Evolutionary conservation across 768 basidiomycete species (phyloP), one percentile per base, ranked within the genome.

Genomic region (Collybia mongolica): DNA sequence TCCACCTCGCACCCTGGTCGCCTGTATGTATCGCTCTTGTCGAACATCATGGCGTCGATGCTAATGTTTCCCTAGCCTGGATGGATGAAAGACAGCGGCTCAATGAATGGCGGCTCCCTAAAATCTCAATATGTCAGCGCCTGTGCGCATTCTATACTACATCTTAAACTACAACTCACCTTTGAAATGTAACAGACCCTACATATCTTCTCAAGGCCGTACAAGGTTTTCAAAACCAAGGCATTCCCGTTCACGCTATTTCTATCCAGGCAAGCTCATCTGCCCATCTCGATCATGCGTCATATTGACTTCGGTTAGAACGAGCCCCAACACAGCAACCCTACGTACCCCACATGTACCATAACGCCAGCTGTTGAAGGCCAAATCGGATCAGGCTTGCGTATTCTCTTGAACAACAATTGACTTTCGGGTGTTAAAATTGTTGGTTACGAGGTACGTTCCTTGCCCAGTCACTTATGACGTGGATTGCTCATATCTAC

Each of bases 71-170:
- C 52, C 37, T 49, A 89, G 86, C 88, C 89, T 11, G 84, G 70
- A 3, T 91, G 89, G 88, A 88, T 89, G 86, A 90, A 90, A 65
- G 71, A 68, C 42, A 81, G 75, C 49, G 75, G 74, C 3, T 78
- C 79, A 0, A 88, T 88, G 83, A 72, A 81, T 22, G 88, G 88
- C 1, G 87, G 86, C 26, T 78, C 75, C 9, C 63, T 90, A 45
- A 56, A 72, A 24, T 74, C 79, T 0, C 66, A 71, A 39, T 82
- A 80, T 49, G 65, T 77, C 35, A 62, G 60, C 35, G 61, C 67
- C 0, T 83, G 82, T 87, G 53, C 51, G 82, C 45, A 6, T 11
- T 22, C 22, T 40, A 8, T 26, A 35, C n/a, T 24, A 37, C 7
- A 20, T 28, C 2, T 18, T 38, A 47, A 7, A 15, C 1, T 9